A percentile compares a stretch with the other conserved stretches of the same genome.
These are phyloP conservation scores for Wallemia hederae DNA, from an alignment of 1,284 basidiomycete species.

Conservation along the genomic window DNA sequence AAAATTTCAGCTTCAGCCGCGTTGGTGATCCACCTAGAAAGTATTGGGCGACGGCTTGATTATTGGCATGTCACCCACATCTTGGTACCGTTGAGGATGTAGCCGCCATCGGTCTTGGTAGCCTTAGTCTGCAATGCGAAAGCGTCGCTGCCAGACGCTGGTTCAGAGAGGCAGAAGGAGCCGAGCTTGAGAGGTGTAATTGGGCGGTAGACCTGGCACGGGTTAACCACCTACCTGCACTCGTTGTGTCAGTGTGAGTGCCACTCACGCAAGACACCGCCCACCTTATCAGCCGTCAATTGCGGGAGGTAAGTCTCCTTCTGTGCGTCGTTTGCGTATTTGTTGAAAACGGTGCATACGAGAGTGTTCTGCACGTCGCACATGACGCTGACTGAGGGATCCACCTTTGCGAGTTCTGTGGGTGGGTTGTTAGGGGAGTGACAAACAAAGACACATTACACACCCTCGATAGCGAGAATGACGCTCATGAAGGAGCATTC, in stretches of 20 bases:
- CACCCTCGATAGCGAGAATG: constrained; percentile 66
- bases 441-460: constrained; percentile 2
- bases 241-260: neutral
- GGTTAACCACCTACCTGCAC: neutral
- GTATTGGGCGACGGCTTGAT: neutral
- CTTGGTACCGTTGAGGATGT: constrained; percentile 77
- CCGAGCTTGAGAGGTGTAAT: constrained; percentile 31
- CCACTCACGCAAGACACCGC: constrained; percentile 7
- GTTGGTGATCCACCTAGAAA: constrained; percentile 77
- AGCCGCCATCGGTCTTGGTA: constrained; percentile 51
- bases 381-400: constrained; percentile 83
- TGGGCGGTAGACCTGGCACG: constrained; percentile 1
- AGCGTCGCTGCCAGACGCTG: constrained; percentile 78
- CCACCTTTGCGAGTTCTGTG: constrained; percentile 66
- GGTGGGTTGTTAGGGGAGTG: neutral
- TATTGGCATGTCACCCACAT: constrained; percentile 24
- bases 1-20: constrained; percentile 76
- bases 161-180: constrained; percentile 83
- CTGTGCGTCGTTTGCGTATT: constrained; percentile 56
- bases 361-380: constrained; percentile 97
- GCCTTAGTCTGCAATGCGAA: constrained; percentile 87
- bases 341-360: constrained; percentile 77
- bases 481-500: constrained; percentile 80
- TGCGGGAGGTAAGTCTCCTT: constrained; percentile 68
- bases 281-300: constrained; percentile 44